Base-by-base conservation (phyloP, 352 stramenopile species). In the Globisporangium ultimum region DNA sequence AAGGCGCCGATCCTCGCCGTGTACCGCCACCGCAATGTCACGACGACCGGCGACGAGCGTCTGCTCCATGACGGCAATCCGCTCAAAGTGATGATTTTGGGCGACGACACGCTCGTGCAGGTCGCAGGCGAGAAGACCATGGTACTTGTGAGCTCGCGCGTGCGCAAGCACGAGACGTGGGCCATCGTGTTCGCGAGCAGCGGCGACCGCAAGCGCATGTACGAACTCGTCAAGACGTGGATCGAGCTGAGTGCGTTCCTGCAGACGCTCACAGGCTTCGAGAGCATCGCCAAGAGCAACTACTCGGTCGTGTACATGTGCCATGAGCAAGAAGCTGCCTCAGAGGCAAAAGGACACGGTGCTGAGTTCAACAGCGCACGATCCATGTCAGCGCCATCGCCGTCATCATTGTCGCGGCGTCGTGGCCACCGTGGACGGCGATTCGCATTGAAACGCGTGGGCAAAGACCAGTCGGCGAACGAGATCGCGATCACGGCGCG, bases 281-380 rank as follows among this genome's bases (percentile, higher is more conserved):
- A 79, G 47, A 79, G 73, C 59, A 64, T 89, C 48, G 58, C 72
- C 14, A 77, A 74, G 49, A 74, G 67, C 57, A 64, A 83, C 55
- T 75, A 73, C 57, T 84, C 80, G 53, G 66, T 70, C 7, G 75
- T 89, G 15, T 87, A 88, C 28, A 67, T 67, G 6, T 89, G 80
- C 53, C 55, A 72, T 17, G 65, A 85, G 40, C 61, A 59, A 15
- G 28, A 65, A 10, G 64, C 77, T n/a, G 20, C 20, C 21, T 24
- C 3, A 14, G n/a, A 28, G 4, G 17, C 20, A 8, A 22, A 5
- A 21, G 15, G 22, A 11, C n/a, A 17, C 8, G 21, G 22, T 40
- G 53, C 41, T 12, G 28, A 55, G 28, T 12, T 22, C 34, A 11
- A 2, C 20, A 21, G 18, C 28, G 28, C 36, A 9, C 3, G 36